Conservation (phyloP, 345 rosid genomes). For the Syzygium aromaticum region DNA sequence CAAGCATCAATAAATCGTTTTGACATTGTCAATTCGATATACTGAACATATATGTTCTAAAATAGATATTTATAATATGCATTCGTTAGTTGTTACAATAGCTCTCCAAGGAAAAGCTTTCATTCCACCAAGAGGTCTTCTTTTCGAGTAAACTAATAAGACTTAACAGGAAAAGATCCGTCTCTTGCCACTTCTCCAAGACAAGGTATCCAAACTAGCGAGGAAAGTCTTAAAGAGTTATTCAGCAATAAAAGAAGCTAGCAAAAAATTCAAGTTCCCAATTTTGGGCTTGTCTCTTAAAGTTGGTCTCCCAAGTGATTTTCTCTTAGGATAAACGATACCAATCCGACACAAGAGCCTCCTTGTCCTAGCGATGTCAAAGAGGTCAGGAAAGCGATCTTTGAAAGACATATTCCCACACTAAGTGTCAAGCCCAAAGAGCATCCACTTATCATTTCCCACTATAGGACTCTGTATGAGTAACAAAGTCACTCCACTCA, state of each 20-base stretch:
- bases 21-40: neutral
- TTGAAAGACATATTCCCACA: neutral
- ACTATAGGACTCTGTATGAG: neutral
- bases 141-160: neutral
- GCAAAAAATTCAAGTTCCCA: neutral
- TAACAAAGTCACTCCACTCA: neutral
- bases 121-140: neutral
- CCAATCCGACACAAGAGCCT: neutral
- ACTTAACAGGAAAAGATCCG: neutral
- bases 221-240: neutral
- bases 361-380: neutral
- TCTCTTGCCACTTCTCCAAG: neutral
- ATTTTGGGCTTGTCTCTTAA: neutral
- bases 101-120: neutral
- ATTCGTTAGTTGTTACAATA: too few species aligned
- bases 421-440: neutral
- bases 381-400: neutral
- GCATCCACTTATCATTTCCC: neutral
- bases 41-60: neutral
- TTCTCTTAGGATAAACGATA: neutral
- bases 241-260: neutral
- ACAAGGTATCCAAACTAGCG: neutral
- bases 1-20: neutral
- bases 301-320: neutral
- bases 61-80: too few species aligned